phyloP scores from a whole-genome alignment of 768 basidiomycete genomes.

The Udeniomyces megalosporus region DNA sequence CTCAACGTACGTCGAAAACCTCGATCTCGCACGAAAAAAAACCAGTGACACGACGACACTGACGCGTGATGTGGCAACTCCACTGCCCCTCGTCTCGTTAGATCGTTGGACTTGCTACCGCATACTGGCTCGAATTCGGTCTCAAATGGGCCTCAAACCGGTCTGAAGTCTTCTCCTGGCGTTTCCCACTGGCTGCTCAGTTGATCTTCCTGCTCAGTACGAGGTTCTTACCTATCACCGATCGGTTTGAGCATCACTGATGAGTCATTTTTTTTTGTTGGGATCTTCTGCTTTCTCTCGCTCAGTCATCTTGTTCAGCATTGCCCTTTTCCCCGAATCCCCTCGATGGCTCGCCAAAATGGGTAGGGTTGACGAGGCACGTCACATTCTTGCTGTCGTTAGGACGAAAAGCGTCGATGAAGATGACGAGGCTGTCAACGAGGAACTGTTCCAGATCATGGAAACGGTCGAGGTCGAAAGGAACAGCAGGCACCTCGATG shows the following conservation, averaged over 20 bases:
- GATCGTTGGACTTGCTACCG: not conserved
- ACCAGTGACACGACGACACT: too few species aligned
- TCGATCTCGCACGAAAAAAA: not conserved
- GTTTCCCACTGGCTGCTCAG: not conserved
- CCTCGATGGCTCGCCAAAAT: conserved; percentile 23
- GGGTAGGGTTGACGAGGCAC: conserved; percentile 15
- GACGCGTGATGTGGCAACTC: not conserved
- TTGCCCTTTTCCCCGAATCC: conserved; percentile 17
- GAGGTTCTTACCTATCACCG: too few species aligned
- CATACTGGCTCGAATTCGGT: not conserved
- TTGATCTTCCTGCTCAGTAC: not conserved
- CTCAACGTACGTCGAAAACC: not conserved
- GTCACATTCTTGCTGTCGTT: not conserved
- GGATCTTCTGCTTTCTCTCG: too few species aligned
- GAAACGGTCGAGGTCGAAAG: not conserved
- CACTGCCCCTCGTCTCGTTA: not conserved
- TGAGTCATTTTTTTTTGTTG: too few species aligned
- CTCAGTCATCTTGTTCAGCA: not conserved
- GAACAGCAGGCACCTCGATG: too few species aligned
- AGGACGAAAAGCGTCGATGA: conserved; percentile 11
- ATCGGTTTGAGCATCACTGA: too few species aligned
- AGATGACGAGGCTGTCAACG: conserved; percentile 9
- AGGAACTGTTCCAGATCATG: conserved; percentile 6
- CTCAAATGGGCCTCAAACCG: not conserved
- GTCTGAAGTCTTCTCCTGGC: not conserved